Evolutionary conservation across 257 asterid species (phyloP), one percentile per base, ranked within the genome.

Genomic region (Parsonsia alboflavescens): DNA sequence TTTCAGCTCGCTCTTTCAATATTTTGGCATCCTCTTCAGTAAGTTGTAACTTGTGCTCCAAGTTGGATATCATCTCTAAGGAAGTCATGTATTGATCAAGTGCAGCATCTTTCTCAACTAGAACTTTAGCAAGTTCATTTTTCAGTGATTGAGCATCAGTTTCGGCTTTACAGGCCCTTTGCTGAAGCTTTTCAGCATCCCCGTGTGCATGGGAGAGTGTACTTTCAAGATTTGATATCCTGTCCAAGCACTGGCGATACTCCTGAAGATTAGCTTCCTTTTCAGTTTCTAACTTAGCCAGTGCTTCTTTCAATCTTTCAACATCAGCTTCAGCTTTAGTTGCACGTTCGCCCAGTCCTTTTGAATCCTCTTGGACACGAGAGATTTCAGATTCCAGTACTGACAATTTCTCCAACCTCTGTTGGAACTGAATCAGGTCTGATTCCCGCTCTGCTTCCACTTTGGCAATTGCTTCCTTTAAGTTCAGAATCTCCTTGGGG

Each of bases 401-500:
- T 28, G 96, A 87, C 54, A 92, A 70, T 76, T 84, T 89, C 73
- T 88, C 93, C 82, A 85, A 78, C 77, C 88, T 84, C 80, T 85
- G 84, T 82, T 85, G 91, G 84, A 88, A 88, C 75, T 90, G 91
- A 64, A 75, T 76, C 77, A 84, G 82, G 54, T 96, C 93, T 71
- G 91, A 91, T 83, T 92, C 96, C 86, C 91, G 92, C 84, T 95
- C 96, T 52, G 90, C 91, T 89, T 95, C 96, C 72, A 92, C 84
- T 80, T 87, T 86, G 77, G 92, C 84, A 70, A 89, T 80, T 71
- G 90, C 87, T 84, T 89, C 90, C 88, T 85, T 90, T 77, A 92
- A 81, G n/a, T 36, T 70, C 49, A 64, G 76, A 81, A 93, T 86
- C 84, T 87, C 94, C 86, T 85, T 84, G 7, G 93, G 79, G 76